Base-by-base conservation (phyloP, 2,329 filamentous ascomycete species). In the Grosmannia clavigera region DNA sequence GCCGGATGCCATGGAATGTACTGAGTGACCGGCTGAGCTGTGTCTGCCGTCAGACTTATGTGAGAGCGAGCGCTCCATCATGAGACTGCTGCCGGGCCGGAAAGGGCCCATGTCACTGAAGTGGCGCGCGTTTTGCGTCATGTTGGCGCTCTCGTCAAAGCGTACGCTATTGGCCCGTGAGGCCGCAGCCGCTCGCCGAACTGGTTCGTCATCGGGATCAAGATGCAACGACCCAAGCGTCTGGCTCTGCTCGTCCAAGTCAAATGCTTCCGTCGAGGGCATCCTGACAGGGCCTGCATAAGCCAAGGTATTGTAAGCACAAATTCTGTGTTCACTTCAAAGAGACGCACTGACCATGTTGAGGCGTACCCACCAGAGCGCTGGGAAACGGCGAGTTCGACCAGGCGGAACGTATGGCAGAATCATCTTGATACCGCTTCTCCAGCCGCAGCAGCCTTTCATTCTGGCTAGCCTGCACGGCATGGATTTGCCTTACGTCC, bases 111-210 rank as follows among this genome's bases (percentile, higher is more conserved):
- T 87, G 60, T 97, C 94, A 55, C 88, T 84, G 14, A 90, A 92
- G 60, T 91, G 87, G 53, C 92, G 84, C 61, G 87, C 88, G 64
- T 83, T 84, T 68, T 95, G 90, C 46, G 75, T 86, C 83, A 94
- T 95, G 71, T 91, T 82, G 10, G 83, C 91, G 69, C 90, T 96
- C 71, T 97, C 92, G 69, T 97, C 94, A 68, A 99, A 99, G 46
- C 94, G 88, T 66, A 99, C 94, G 69, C 94, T 97, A 70, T 97
- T 97, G 55, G 94, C 92, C 66, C 94, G 83, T 22, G 94, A 99
- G 22, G 90, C 87, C 25, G 89, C 90, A 59, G 94, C 90, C 1
- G 64, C 64, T 64, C 92, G 83, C 46, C 90, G 84, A 61, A 90
- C 85, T 38, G 88, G 88, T 69, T 92, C 88, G 64, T 97, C 91